Evolutionary conservation across 164 flowering plant species (phyloP).

Genomic region (Umbellularia californica): DNA sequence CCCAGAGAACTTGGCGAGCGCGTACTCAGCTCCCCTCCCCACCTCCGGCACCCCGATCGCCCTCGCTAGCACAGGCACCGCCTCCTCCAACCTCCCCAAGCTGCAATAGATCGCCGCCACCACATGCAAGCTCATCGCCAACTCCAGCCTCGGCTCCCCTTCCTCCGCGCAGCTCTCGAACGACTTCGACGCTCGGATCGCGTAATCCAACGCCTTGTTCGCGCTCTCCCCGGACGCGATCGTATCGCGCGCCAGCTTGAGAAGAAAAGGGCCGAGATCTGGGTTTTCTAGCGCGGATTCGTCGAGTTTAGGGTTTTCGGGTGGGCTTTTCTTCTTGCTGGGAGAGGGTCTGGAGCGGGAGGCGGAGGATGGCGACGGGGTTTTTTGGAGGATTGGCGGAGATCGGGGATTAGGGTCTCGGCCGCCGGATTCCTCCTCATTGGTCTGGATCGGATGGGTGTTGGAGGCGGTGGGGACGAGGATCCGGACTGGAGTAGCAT

Average conservation of each 20-base stretch:
- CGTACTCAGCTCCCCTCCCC: conserved; percentile 70
- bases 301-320: conserved; percentile 24
- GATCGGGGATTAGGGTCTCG: conserved; percentile 31
- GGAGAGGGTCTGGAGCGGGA: conserved; percentile 69
- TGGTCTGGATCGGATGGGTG: conserved; percentile 3
- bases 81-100: conserved; percentile 88
- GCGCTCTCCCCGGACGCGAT: conserved; percentile 95
- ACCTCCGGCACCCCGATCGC: conserved; percentile 74
- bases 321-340: conserved; percentile 36
- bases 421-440: conserved; percentile 16
- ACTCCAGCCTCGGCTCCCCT: conserved; percentile 77
- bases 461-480: conserved; percentile 9
- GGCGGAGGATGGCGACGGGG: conserved; percentile 48
- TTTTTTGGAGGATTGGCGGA: conserved; percentile 33
- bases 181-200: conserved; percentile 82
- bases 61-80: conserved; percentile 80
- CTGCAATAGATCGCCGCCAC: conserved; percentile 93
- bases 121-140: conserved; percentile 93
- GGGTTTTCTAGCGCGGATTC: conserved; percentile 89
- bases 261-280: conserved; percentile 93
- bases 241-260: conserved; percentile 86
- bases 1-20: conserved; percentile 90
- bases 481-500: conserved; percentile 15
- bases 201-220: conserved; percentile 77
- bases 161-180: conserved; percentile 74